phyloP scores from a whole-genome alignment of 768 basidiomycete genomes.

The Leccinum rimulosum region DNA sequence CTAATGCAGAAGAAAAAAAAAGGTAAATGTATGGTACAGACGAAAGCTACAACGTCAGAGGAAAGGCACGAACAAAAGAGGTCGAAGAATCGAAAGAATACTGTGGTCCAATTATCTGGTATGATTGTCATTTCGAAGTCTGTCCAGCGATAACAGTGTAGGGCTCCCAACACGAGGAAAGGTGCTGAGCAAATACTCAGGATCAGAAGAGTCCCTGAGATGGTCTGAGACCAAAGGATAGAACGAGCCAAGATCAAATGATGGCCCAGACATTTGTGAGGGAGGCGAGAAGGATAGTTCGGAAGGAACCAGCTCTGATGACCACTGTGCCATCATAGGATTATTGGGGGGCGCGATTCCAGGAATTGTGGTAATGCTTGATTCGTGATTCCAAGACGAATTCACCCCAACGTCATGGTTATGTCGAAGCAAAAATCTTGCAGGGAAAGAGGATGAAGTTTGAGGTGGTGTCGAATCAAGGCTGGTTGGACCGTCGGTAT shows the following conservation, averaged over 20 bases:
- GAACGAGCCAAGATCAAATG: neutral
- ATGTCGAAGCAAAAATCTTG: slow-evolving; percentile 4
- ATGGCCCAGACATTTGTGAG: neutral
- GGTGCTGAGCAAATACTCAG: neutral
- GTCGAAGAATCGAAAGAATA: neutral
- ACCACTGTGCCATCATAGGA: slow-evolving; percentile 5
- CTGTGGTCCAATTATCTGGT: slow-evolving; percentile 1
- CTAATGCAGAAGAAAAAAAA: neutral
- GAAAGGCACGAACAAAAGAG: neutral
- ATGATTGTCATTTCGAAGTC: neutral
- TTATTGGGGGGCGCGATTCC: neutral
- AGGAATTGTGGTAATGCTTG: neutral
- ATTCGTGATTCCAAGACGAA: slow-evolving; percentile 3
- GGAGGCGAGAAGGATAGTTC: neutral
- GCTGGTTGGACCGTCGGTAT: neutral
- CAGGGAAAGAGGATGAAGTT: slow-evolving; percentile 1
- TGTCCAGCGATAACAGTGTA: slow-evolving; percentile 4
- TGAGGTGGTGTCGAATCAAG: neutral
- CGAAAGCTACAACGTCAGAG: neutral
- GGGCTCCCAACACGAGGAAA: slow-evolving; percentile 3
- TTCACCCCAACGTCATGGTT: neutral
- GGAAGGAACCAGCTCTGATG: neutral
- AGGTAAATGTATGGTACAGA: neutral
- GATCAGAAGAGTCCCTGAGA: neutral
- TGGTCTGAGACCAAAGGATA: slow-evolving; percentile 5